A percentile compares a stretch with the other conserved stretches of the same genome.
Conservation (phyloP, 2,329 filamentous ascomycete genomes). For the Xylariaceae sp. region DNA sequence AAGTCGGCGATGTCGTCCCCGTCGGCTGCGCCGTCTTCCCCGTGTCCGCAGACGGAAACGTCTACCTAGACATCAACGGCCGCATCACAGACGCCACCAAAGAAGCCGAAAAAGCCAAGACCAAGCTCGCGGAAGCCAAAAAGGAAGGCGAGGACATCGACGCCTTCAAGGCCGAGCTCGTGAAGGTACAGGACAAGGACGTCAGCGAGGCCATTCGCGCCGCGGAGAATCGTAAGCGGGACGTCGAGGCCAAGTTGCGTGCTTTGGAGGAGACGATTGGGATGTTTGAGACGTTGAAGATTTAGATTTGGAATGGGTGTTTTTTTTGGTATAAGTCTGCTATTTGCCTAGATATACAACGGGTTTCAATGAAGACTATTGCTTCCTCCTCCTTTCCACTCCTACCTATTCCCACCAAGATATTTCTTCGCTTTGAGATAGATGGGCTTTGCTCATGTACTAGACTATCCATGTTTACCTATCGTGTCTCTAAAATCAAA, state of each 20-base stretch:
- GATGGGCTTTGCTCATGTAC: too few species aligned
- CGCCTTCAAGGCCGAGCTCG: neutral
- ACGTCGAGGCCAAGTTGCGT: neutral
- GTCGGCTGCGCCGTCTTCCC: constrained; percentile 1
- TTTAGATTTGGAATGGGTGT: neutral
- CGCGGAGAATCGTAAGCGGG: neutral
- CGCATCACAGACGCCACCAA: neutral
- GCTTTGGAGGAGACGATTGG: neutral
- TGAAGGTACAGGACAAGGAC: constrained; percentile 5
- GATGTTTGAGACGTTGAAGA: constrained; percentile 2
- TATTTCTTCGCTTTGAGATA: too few species aligned
- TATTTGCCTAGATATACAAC: too few species aligned
- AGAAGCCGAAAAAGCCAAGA: neutral
- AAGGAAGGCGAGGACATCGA: neutral
- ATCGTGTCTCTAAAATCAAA: too few species aligned
- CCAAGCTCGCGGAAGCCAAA: neutral
- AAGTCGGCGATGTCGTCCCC: neutral
- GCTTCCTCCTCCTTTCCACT: too few species aligned
- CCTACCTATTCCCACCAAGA: too few species aligned
- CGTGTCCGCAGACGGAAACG: constrained; percentile 1
- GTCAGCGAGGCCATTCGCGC: neutral
- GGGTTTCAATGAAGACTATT: too few species aligned
- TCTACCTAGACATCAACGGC: constrained; percentile 2
- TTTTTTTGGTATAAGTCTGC: too few species aligned
- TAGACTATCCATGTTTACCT: too few species aligned